Conservation (phyloP, 257 asterid genomes). For the Lycium ferocissimum region DNA sequence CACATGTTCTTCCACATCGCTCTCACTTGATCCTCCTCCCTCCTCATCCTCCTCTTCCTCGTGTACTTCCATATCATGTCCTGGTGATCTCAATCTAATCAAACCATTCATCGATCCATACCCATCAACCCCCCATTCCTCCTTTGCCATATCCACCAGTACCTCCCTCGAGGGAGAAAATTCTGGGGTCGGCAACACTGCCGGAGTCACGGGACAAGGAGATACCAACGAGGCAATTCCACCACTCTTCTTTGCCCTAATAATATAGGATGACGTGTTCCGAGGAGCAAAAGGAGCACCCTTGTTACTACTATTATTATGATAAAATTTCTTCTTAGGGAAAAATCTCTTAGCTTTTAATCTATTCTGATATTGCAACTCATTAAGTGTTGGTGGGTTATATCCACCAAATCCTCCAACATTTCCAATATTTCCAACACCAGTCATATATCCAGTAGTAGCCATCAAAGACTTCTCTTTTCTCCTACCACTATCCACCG, state of each 20-base stretch:
- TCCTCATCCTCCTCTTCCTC: conserved; percentile 71
- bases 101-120: conserved; percentile 86
- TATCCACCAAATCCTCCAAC: conserved; percentile 52
- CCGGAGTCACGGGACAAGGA: conserved; percentile 76
- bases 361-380: conserved; percentile 71
- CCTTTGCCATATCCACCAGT: conserved; percentile 81
- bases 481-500: conserved; percentile 51
- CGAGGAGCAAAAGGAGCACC: conserved; percentile 71
- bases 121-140: conserved; percentile 94
- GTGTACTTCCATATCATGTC: conserved; percentile 54
- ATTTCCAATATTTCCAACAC: conserved; percentile 31
- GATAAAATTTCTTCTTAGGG: conserved; percentile 57
- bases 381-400: conserved; percentile 67
- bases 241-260: conserved; percentile 79
- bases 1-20: conserved; percentile 82
- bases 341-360: conserved; percentile 62
- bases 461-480: conserved; percentile 46
- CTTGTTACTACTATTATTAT: conserved; percentile 43
- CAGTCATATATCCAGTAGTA: conserved; percentile 33
- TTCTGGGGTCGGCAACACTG: conserved; percentile 75
- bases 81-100: conserved; percentile 76
- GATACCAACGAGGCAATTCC: conserved; percentile 81
- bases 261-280: conserved; percentile 66
- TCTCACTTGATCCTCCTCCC: conserved; percentile 76
- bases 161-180: conserved; percentile 84